Conservation (phyloP, 306 rosid genomes). For the Senna tora region DNA sequence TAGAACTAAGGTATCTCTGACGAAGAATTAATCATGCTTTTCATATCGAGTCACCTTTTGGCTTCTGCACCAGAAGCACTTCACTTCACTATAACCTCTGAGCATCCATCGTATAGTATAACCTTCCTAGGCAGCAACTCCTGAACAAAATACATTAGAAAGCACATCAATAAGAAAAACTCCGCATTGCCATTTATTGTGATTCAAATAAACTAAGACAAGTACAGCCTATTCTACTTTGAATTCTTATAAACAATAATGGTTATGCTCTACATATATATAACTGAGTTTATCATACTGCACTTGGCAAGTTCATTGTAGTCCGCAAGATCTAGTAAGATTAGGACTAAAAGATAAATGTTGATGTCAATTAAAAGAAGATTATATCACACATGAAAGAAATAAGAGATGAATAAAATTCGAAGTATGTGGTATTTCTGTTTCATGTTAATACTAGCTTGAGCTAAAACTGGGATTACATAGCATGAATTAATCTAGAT, state of each 20-base stretch:
- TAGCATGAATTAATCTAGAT: background rate
- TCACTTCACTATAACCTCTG: slow-evolving; percentile 28
- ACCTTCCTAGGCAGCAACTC: slow-evolving; percentile 59
- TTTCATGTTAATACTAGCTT: background rate
- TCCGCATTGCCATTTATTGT: background rate
- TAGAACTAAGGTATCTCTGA: background rate
- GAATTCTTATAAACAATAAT: background rate
- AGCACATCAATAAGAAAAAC: background rate
- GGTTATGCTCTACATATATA: background rate
- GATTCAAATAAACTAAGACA: slow-evolving; percentile 5
- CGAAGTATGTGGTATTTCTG: background rate
- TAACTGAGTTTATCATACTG: background rate
- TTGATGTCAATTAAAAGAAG: background rate
- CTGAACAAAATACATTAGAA: slow-evolving; percentile 40
- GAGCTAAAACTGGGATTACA: background rate
- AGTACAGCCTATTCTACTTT: background rate
- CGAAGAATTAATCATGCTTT: background rate
- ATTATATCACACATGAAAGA: no score
- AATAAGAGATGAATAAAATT: no score
- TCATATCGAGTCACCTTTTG: background rate
- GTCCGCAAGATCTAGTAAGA: background rate
- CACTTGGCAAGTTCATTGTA: background rate
- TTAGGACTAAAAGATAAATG: background rate
- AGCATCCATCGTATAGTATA: slow-evolving; percentile 23
- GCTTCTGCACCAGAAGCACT: background rate